Evolutionary conservation across 768 basidiomycete species (phyloP), one percentile per base, ranked within the genome.

Genomic region (Lactifluus hygrophoroides): DNA sequence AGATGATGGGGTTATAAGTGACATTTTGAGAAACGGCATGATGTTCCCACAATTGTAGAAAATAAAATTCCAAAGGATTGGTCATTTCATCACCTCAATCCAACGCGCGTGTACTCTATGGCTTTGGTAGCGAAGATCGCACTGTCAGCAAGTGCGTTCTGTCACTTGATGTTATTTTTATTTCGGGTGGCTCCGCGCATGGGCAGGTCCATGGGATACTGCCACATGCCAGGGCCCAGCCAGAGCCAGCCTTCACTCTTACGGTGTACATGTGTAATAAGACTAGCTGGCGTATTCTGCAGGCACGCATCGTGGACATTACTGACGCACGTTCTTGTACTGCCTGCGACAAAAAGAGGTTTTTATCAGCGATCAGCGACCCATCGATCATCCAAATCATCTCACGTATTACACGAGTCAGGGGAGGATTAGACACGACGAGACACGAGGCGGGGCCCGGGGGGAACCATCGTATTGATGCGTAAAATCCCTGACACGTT

Each of bases 1-100:
- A 79, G 76, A 71, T 55, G 65, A 52, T 35, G 49, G 3, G 17
- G 30, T 42, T 17, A n/a, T 25, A 16, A 14, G 25, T 48, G 13
- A 13, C 10, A 49, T 25, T n/a, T n/a, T n/a, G n/a, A 34, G 34
- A 48, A 11, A 17, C 21, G 6, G 14, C 16, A 7, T 52, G 47
- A 21, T 57, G 46, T 48, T 49, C 34, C 14, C 42, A 23, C 28
- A 51, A 34, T 16, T 60, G 58, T 52, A 47, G 61, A 54, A 14
- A 40, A 45, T 38, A 21, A 49, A 49, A 42, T 30, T 30, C 16
- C 11, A 42, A 19, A 37, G 16, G 54, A 35, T 21, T 35, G 32
- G 25, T 35, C 30, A 51, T 45, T 37, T 28, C n/a, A 38, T 50
- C 25, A 19, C 34, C 44, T 38, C 25, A 28, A 25, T 42, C 17